A percentile compares a stretch with the other conserved stretches of the same genome.
These are phyloP conservation scores for Globisporangium ultimum DNA, from an alignment of 352 stramenopile species.

Conservation along the genomic window DNA sequence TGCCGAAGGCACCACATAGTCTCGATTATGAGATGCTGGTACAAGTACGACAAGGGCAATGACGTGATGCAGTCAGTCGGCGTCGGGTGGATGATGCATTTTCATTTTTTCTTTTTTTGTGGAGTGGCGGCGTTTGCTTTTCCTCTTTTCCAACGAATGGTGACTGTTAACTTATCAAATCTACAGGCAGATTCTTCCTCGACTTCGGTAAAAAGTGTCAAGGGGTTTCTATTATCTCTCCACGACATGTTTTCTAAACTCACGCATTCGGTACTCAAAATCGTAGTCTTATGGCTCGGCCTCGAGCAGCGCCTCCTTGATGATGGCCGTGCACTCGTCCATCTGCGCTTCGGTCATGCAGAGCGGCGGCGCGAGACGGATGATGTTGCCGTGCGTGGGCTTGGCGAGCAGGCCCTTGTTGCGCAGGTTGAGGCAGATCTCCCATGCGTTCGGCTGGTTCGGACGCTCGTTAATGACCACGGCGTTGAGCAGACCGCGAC, in stretches of 20 bases:
- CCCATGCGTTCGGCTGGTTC: constrained; percentile 87
- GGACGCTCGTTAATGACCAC: constrained; percentile 95
- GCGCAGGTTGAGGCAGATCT: constrained; percentile 95
- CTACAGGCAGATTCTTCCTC: constrained; percentile 2
- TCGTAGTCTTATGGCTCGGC: constrained; percentile 42
- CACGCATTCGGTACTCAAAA: no score
- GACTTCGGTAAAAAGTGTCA: neutral
- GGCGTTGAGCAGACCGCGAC: constrained; percentile 96
- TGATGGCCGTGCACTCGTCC: constrained; percentile 88
- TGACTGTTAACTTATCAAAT: constrained; percentile 6
- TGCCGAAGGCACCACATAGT: constrained; percentile 19
- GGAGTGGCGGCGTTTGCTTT: neutral
- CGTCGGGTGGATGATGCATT: no score
- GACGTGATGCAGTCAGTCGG: no score
- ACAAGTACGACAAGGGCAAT: no score
- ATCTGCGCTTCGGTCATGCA: constrained; percentile 94
- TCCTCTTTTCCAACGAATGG: neutral
- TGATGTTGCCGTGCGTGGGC: constrained; percentile 98
- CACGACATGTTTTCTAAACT: neutral
- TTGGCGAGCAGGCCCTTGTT: constrained; percentile 97
- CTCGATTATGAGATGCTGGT: neutral
- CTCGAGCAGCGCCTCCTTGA: constrained; percentile 69
- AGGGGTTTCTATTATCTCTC: neutral
- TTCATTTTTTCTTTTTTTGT: no score
- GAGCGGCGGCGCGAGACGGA: constrained; percentile 95